These are phyloP conservation scores for Neonectria magnoliae DNA, from an alignment of 2,329 filamentous ascomycete species.

Conservation along the genomic window DNA sequence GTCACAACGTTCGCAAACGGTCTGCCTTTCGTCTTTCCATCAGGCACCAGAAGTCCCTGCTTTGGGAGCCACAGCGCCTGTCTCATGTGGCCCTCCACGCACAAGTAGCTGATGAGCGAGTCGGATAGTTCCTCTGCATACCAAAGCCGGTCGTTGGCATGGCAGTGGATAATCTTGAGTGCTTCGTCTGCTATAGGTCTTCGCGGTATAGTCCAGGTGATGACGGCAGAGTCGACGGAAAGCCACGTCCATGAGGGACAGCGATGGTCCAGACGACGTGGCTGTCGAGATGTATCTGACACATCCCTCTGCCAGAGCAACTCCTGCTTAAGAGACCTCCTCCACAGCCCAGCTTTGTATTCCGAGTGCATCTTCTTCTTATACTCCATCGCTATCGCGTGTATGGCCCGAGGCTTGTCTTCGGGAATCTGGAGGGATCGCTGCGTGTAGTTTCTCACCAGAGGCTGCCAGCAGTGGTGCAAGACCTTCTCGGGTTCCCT, in stretches of 20 bases:
- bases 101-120: not conserved
- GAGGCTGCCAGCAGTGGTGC: not conserved
- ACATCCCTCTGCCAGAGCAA: not conserved
- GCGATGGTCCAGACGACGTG: not conserved
- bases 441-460: not conserved
- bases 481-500: not conserved
- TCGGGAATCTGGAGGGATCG: not conserved
- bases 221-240: not conserved
- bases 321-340: not conserved
- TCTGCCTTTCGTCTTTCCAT: not conserved
- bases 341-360: not conserved
- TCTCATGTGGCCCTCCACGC: not conserved
- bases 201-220: not conserved
- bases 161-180: not conserved
- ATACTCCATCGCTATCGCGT: not conserved
- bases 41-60: not conserved
- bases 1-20: not conserved
- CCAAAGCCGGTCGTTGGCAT: not conserved
- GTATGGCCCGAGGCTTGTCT: not conserved
- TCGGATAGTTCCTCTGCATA: not conserved
- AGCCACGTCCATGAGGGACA: not conserved
- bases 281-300: not conserved
- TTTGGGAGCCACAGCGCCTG: not conserved
- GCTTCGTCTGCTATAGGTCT: not conserved
- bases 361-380: not conserved